Conservation (phyloP, 2,329 filamentous ascomycete species). For the Leptographium radiaticola region DNA sequence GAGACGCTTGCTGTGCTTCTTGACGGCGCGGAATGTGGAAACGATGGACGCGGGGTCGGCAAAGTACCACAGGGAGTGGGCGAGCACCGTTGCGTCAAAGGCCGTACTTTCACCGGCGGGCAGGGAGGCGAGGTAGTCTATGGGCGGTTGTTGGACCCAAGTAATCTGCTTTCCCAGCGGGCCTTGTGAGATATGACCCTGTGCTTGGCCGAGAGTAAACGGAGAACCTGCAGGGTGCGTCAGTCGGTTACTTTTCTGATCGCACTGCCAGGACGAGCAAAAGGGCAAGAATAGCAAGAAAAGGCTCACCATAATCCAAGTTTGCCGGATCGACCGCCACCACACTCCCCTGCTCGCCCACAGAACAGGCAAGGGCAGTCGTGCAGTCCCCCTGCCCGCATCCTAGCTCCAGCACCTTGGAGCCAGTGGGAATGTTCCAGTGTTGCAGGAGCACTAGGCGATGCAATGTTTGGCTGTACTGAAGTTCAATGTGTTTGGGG, state of each 20-base stretch:
- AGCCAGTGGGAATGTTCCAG: constrained; percentile 24
- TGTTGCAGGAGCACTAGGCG: constrained; percentile 21
- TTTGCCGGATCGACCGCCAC: constrained; percentile 39
- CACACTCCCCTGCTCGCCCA: constrained; percentile 29
- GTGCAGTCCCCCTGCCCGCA: constrained; percentile 49
- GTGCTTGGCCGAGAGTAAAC: constrained; percentile 34
- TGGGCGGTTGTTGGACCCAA: constrained; percentile 26
- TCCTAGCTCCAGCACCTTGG: constrained; percentile 40
- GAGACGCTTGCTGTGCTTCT: constrained; percentile 20
- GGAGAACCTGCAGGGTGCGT: constrained; percentile 16
- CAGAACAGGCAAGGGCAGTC: constrained; percentile 34
- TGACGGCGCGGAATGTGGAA: constrained; percentile 22
- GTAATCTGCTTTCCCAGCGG: constrained; percentile 27
- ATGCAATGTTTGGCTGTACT: constrained; percentile 14
- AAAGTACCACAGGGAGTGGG: constrained; percentile 43
- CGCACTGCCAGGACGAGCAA: background rate
- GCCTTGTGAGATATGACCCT: constrained; percentile 26
- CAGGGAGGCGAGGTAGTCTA: constrained; percentile 19
- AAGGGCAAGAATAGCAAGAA: background rate
- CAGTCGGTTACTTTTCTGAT: background rate
- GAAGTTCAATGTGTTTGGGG: constrained; percentile 1
- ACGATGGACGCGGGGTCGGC: constrained; percentile 21
- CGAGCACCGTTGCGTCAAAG: constrained; percentile 30
- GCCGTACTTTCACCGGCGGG: background rate
- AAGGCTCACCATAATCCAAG: constrained; percentile 28